Evolutionary conservation across 768 basidiomycete species (phyloP).

Genomic region (Tricholoma saponaceum): DNA sequence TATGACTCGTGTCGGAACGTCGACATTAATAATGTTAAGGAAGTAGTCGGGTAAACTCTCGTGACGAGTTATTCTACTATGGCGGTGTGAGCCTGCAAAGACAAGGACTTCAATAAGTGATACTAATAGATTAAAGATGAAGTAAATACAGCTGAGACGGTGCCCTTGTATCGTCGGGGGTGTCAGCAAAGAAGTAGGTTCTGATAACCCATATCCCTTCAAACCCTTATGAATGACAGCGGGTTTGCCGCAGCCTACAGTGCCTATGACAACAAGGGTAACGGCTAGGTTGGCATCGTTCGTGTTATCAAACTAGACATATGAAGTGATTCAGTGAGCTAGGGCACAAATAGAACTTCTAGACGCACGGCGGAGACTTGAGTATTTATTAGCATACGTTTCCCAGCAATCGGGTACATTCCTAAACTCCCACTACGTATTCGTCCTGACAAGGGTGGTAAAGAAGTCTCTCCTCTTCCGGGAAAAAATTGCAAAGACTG

Average conservation of each 20-base stretch:
- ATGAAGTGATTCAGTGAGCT: neutral
- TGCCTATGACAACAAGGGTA: slow-evolving; percentile 77
- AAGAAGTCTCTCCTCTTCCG: slow-evolving; percentile 16
- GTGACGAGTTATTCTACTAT: slow-evolving; percentile 25
- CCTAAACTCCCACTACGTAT: slow-evolving; percentile 62
- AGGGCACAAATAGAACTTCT: slow-evolving; percentile 1
- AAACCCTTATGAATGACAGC: slow-evolving; percentile 76
- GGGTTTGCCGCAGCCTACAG: slow-evolving; percentile 79
- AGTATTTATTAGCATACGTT: slow-evolving; percentile 33
- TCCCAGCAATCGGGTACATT: slow-evolving; percentile 33
- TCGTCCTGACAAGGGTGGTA: slow-evolving; percentile 32
- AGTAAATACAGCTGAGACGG: slow-evolving; percentile 37
- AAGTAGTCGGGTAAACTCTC: slow-evolving; percentile 39
- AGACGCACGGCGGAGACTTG: slow-evolving; percentile 22
- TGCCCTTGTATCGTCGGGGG: slow-evolving; percentile 23
- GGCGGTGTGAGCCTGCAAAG: slow-evolving; percentile 28
- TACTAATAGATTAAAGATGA: slow-evolving; percentile 1
- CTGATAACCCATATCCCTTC: slow-evolving; percentile 51
- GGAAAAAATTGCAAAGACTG: slow-evolving; percentile 35
- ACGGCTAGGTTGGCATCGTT: slow-evolving; percentile 29
- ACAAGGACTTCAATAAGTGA: neutral
- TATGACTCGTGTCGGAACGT: slow-evolving; percentile 28
- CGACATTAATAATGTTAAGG: slow-evolving; percentile 53
- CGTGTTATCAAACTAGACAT: slow-evolving; percentile 2
- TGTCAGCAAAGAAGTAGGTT: slow-evolving; percentile 30